These are phyloP conservation scores for Trypanosoma rangeli DNA, from an alignment of 208 protist species.

Conservation along the genomic window DNA sequence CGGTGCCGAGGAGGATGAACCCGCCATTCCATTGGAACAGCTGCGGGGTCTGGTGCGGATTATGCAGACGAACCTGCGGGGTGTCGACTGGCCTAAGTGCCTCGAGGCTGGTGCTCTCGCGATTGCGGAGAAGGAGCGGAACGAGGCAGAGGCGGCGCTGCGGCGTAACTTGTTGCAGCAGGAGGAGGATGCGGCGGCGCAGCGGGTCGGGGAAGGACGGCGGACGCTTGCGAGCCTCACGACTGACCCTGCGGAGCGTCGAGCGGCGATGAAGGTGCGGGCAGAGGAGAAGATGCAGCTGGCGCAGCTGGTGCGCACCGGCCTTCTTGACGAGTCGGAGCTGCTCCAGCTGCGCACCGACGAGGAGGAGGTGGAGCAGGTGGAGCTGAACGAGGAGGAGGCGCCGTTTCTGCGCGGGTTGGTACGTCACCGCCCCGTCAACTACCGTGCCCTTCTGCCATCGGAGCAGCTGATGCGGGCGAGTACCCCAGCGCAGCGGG, in stretches of 20 bases:
- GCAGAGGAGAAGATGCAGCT: conserved; percentile 89
- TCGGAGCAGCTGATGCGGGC: conserved; percentile 79
- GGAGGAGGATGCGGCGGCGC: conserved; percentile 11
- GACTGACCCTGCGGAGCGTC: conserved; percentile 48
- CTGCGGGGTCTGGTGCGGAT: conserved; percentile 54
- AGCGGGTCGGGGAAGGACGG: conserved; percentile 18
- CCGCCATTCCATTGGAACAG: conserved; percentile 48
- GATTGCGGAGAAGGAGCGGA: conserved; percentile 53
- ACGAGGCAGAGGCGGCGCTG: conserved; percentile 42
- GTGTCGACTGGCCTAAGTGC: conserved; percentile 33
- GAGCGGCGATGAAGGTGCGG: conserved; percentile 74
- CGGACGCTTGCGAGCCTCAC: conserved; percentile 34
- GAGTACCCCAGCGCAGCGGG: conserved; percentile 76
- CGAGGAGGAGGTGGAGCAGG: conserved; percentile 63
- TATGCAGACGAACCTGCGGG: conserved; percentile 45
- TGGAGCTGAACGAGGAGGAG: conserved; percentile 88
- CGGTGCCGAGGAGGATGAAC: conserved; percentile 25
- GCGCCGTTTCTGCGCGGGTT: conserved; percentile 74
- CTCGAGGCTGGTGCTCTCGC: conserved; percentile 65
- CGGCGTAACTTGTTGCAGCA: conserved; percentile 20
- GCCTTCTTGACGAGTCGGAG: conserved; percentile 80
- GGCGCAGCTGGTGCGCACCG: conserved; percentile 79
- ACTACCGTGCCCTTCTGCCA: conserved; percentile 78
- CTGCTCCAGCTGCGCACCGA: conserved; percentile 68
- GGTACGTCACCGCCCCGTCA: conserved; percentile 64